phyloP scores from a whole-genome alignment of 2,329 filamentous ascomycete genomes.

The Ophiostoma fasciatum region DNA sequence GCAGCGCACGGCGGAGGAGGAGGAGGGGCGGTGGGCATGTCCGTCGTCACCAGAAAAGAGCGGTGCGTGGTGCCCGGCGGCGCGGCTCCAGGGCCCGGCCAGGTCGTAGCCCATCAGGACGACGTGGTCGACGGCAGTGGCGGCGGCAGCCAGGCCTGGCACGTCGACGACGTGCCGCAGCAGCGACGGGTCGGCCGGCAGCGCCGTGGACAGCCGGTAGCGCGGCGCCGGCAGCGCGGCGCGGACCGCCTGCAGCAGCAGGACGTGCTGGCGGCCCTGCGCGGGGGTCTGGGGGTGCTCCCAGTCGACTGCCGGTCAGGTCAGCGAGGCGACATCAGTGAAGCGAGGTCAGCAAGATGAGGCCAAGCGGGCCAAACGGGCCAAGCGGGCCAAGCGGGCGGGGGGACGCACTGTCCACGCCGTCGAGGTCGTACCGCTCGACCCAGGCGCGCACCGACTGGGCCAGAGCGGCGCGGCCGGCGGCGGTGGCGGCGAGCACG shows the following conservation, averaged over 20 bases:
- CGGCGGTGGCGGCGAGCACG: conserved; percentile 32
- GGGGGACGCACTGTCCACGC: conserved; percentile 40
- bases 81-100: conserved; percentile 44
- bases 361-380: background rate
- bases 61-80: conserved; percentile 50
- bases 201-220: conserved; percentile 45
- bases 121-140: conserved; percentile 48
- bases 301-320: conserved; percentile 44
- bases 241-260: conserved; percentile 40
- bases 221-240: conserved; percentile 30
- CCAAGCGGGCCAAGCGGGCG: background rate
- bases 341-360: background rate
- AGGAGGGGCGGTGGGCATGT: no score
- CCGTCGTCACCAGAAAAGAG: no score
- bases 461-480: conserved; percentile 37
- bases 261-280: conserved; percentile 42
- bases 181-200: conserved; percentile 48
- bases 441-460: conserved; percentile 37
- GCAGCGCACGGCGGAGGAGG: conserved; percentile 40
- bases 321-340: no score
- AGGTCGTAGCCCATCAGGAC: conserved; percentile 61
- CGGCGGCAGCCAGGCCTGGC: conserved; percentile 28
- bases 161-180: conserved; percentile 47
- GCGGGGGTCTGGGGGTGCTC: conserved; percentile 42
- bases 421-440: conserved; percentile 43